Evolutionary conservation across 305 asterid species (phyloP).

Genomic region (Solanum chacoense): DNA sequence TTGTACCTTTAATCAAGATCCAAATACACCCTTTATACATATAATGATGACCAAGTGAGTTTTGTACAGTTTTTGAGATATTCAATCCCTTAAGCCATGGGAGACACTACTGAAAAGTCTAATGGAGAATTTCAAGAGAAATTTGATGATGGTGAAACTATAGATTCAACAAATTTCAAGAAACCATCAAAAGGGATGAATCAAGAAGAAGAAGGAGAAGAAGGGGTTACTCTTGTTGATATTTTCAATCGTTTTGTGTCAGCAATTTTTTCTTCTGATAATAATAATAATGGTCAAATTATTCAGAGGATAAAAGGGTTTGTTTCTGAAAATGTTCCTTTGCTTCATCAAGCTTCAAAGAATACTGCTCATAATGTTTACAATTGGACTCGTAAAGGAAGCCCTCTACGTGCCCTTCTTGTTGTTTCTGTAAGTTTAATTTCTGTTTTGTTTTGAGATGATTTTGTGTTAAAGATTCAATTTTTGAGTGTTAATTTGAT

Average conservation of each 20-base stretch:
- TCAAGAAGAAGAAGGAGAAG: neutral
- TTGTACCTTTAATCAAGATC: neutral
- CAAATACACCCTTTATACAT: neutral
- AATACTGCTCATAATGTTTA: conserved; percentile 41
- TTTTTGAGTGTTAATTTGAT: neutral
- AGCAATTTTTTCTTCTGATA: conserved; percentile 34
- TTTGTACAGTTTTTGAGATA: neutral
- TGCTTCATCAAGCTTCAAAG: conserved; percentile 47
- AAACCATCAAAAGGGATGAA: neutral
- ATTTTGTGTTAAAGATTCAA: neutral
- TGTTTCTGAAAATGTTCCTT: conserved; percentile 42
- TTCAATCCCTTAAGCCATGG: neutral
- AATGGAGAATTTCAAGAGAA: neutral
- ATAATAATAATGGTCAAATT: conserved; percentile 22
- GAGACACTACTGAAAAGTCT: neutral
- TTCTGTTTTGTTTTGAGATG: neutral
- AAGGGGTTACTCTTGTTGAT: conserved; percentile 26
- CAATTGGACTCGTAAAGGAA: conserved; percentile 67
- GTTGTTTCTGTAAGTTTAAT: conserved; percentile 50
- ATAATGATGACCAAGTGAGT: neutral
- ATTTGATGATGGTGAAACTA: neutral
- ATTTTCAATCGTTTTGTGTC: conserved; percentile 39
- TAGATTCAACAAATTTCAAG: neutral
- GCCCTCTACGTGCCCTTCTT: conserved; percentile 58
- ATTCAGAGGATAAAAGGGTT: conserved; percentile 37